Evolutionary conservation across 202 grass and related monocot species (phyloP), one percentile per base, ranked within the genome.

Genomic region (Hordeum pubiflorum): DNA sequence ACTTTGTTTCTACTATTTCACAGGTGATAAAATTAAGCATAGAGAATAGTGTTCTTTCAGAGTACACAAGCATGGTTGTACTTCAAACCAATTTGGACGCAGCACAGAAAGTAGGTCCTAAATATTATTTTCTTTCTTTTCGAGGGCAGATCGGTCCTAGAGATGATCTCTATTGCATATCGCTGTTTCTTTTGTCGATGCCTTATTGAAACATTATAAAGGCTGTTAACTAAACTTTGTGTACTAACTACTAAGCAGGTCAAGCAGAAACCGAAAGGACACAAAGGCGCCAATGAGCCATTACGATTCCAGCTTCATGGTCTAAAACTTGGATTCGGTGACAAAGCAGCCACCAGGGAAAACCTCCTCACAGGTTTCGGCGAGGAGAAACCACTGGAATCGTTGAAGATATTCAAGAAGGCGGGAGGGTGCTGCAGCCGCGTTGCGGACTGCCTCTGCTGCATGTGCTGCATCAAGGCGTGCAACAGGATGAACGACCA

Each of bases 401-500:
- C 75, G 13, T 44, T 64, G 0, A 61, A 84, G 50, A 84, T 98
- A 38, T 73, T 86, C 38, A 63, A 81, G 33, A 95, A 93, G 48
- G 81, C 87, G 5, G 85, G 56, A 5, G 89, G 89, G 22, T 93
- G 96, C 86, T 98, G 96, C 82, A 23, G 80, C 70, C 71, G 67
- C 0, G 24, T 90, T 0, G 87, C 87, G 0, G 88, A 91, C 82
- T 91, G 86, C 71, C 76, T 86, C 69, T 95, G 96, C 75, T 95
- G 92, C 77, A 89, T 88, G 82, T 95, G 92, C 70, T 86, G 87
- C 84, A 93, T 95, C 91, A 89, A 86, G 26, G 74, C 82, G 9
- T 96, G 96, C 80, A 86, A 73, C 74, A 90, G 34, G 75, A 59
- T 99, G 77, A 99, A 93, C 32, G 92, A 99, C 81, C 85, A 90